These are phyloP conservation scores for Amniculicola lignicola DNA, from an alignment of 495 filamentous ascomycete genomes.

Conservation along the genomic window DNA sequence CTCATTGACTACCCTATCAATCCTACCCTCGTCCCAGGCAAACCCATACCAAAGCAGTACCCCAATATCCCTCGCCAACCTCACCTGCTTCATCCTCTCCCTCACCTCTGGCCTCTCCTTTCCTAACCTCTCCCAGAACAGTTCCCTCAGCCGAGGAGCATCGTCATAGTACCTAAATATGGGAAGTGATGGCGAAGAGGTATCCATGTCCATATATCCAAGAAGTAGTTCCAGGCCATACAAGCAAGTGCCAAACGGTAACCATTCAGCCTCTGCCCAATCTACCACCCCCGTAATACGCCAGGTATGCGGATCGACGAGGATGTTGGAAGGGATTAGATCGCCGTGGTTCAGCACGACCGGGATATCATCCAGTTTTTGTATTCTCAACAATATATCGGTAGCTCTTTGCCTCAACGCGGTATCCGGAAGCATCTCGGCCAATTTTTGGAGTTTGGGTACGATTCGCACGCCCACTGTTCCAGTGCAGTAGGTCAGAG, in stretches of 20 bases:
- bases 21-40: conserved; percentile 55
- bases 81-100: conserved; percentile 35
- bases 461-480: conserved; percentile 33
- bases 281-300: conserved; percentile 52
- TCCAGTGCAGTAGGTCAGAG: conserved; percentile 18
- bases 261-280: conserved; percentile 59
- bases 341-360: conserved; percentile 57
- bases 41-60: conserved; percentile 59
- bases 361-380: conserved; percentile 45
- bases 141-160: conserved; percentile 41
- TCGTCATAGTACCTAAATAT: conserved; percentile 43
- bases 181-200: not conserved
- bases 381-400: conserved; percentile 37
- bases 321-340: conserved; percentile 58
- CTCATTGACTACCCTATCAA: conserved; percentile 53
- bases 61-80: conserved; percentile 49
- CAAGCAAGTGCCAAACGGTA: conserved; percentile 55
- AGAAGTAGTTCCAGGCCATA: conserved; percentile 57
- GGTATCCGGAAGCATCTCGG: conserved; percentile 42
- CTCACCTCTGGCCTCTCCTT: conserved; percentile 40
- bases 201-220: conserved; percentile 40
- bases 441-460: conserved; percentile 40
- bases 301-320: conserved; percentile 71
- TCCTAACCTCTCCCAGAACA: conserved; percentile 51
- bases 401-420: conserved; percentile 35